Conservation (phyloP, 257 asterid species). For the Voacanga thouarsii region DNA sequence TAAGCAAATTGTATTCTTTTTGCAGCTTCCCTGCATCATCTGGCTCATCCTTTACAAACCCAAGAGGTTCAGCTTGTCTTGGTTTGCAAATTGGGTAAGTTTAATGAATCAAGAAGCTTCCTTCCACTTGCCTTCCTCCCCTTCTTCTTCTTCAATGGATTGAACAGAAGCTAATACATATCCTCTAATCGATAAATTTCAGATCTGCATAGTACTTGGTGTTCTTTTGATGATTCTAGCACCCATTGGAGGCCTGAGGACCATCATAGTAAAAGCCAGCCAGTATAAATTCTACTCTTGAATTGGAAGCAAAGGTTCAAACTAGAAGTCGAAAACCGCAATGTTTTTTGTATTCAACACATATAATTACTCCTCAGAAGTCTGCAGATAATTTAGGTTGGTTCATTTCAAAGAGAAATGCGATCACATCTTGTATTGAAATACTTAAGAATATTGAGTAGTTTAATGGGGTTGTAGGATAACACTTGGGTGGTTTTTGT, state of each 20-base stretch:
- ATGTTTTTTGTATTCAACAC: too few species aligned
- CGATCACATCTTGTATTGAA: too few species aligned
- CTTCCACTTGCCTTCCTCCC: background rate
- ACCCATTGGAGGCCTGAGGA: conserved; percentile 31
- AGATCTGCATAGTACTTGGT: conserved; percentile 25
- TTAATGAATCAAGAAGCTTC: background rate
- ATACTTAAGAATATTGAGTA: too few species aligned
- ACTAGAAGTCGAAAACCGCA: background rate
- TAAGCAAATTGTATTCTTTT: background rate
- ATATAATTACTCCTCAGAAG: background rate
- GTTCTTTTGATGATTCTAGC: conserved; percentile 18
- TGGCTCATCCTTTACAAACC: conserved; percentile 38
- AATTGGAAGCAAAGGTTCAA: background rate
- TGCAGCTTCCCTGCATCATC: conserved; percentile 39
- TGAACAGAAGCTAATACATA: background rate
- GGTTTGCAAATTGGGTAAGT: conserved; percentile 36
- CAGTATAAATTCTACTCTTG: conserved; percentile 25
- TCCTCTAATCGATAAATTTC: background rate
- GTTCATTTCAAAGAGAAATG: too few species aligned
- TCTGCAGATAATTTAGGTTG: background rate
- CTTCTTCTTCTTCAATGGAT: background rate
- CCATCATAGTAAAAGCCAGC: conserved; percentile 15
- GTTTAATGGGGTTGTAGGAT: too few species aligned
- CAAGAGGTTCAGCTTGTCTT: conserved; percentile 29
- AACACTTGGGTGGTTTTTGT: too few species aligned